A percentile compares a stretch with the other conserved stretches of the same genome.
phyloP scores from a whole-genome alignment of 2,329 filamentous ascomycete species.

The Clonostachys chloroleuca region DNA sequence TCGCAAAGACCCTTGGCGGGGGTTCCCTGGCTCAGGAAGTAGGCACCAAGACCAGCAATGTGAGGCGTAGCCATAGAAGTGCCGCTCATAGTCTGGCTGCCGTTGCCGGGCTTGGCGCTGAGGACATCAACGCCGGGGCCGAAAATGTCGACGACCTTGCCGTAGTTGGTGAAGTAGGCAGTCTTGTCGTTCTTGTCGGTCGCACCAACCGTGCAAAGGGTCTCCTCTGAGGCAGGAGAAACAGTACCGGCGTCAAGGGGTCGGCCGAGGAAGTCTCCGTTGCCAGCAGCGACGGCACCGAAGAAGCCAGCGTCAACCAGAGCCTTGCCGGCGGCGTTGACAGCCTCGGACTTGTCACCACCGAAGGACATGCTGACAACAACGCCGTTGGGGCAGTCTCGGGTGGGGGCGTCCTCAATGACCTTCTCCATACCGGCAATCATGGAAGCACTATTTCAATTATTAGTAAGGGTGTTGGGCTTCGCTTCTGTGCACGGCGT shows the following conservation, averaged over 20 bases:
- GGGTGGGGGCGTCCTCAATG: slow-evolving; percentile 26
- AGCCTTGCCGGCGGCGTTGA: slow-evolving; percentile 42
- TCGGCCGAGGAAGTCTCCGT: slow-evolving; percentile 35
- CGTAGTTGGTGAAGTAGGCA: slow-evolving; percentile 48
- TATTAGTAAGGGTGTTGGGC: neutral
- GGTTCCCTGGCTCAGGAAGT: slow-evolving; percentile 47
- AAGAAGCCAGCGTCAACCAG: slow-evolving; percentile 39
- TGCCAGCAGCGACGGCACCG: slow-evolving; percentile 48
- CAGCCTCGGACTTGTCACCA: slow-evolving; percentile 30
- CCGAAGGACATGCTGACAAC: slow-evolving; percentile 54
- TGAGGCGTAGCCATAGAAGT: slow-evolving; percentile 60
- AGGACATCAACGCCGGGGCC: slow-evolving; percentile 42
- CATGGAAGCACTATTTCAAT: slow-evolving; percentile 16
- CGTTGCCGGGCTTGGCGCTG: slow-evolving; percentile 37
- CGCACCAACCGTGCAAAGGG: slow-evolving; percentile 44
- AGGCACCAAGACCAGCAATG: slow-evolving; percentile 57
- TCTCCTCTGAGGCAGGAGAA: slow-evolving; percentile 42
- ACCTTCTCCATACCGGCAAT: slow-evolving; percentile 48
- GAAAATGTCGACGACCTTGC: slow-evolving; percentile 37
- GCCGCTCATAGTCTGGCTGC: slow-evolving; percentile 36
- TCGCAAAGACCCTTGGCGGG: slow-evolving; percentile 27
- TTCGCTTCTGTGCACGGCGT: slow-evolving; percentile 5
- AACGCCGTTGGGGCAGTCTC: slow-evolving; percentile 21
- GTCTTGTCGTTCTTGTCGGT: slow-evolving; percentile 31
- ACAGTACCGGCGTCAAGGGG: slow-evolving; percentile 33